Evolutionary conservation across 2,329 filamentous ascomycete genomes (phyloP), one percentile per base, ranked within the genome.

Genomic region (Talaromyces sp.): DNA sequence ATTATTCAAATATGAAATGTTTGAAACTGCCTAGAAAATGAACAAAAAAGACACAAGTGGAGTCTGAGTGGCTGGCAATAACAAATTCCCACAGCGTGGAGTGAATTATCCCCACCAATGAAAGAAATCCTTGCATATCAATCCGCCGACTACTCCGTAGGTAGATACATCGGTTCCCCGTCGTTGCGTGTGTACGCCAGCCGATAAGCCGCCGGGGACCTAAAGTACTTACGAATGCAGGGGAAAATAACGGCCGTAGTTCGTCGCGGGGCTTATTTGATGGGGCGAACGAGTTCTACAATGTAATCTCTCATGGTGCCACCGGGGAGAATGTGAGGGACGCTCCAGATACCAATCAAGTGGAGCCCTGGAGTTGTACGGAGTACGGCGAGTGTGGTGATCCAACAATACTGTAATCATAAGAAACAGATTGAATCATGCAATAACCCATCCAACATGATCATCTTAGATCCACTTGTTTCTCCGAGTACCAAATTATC

Each of bases 251-350:
- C 47, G 47, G 36, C 9, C 27, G 20, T 33, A 35, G 37, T 24
- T 49, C 47, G 27, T 37, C 29, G 37, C 47, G 41, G 37, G 47
- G 37, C 19, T 33, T 49, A 24, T 29, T 37, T n/a, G 27, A 17
- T 24, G 11, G 14, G 30, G 17, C 22, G 7, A n/a, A 27, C 24
- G 24, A 27, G 5, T n/a, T n/a, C n/a, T n/a, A n/a, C n/a, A n/a
- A n/a, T n/a, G n/a, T 27, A 27, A 27, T 27, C 24, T 27, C 24
- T 27, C 24, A 17, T 40, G 35, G 35, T 37, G 45, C 45, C 45
- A 40, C 35, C 22, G 20, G 16, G 24, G 24, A 40, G 37, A 11
- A 19, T 10, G 19, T 40, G 37, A 40, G 19, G 10, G n/a, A n/a
- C n/a, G n/a, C n/a, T n/a, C n/a, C n/a, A n/a, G n/a, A n/a, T 19